Percentiles rank a stretch among this genome's conserved stretches.
Conservation (phyloP, 73 alveolate genomes). For the Blepharisma japonicum region DNA sequence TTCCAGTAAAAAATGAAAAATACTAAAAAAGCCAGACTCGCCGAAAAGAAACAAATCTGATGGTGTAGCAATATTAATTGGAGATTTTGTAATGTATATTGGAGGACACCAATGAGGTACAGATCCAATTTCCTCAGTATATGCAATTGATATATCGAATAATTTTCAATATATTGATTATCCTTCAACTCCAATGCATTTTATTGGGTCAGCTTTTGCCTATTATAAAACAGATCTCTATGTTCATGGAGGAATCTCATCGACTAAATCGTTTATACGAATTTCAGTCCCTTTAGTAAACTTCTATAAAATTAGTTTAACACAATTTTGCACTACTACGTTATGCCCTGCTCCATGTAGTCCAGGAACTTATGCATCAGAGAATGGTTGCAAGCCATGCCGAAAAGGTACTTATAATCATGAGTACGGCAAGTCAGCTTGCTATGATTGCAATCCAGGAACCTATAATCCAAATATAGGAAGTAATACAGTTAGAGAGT, state of each 20-base stretch:
- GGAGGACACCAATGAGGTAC: not conserved
- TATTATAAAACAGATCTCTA: not conserved
- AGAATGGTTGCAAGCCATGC: constrained; percentile 13
- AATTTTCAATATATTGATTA: not conserved
- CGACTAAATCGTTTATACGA: not conserved
- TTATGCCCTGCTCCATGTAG: not conserved
- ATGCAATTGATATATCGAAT: not conserved
- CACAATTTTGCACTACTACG: not conserved
- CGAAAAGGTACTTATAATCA: constrained; percentile 18
- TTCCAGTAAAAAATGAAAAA: not conserved
- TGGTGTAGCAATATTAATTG: not conserved
- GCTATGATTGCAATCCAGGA: constrained; percentile 17
- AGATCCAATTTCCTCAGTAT: not conserved
- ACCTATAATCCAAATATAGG: not conserved
- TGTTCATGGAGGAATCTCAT: constrained; percentile 27
- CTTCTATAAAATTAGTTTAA: not conserved
- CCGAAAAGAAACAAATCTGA: not conserved
- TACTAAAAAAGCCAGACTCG: not conserved
- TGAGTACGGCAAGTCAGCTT: not conserved
- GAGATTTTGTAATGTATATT: not conserved
- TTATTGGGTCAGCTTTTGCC: constrained; percentile 5
- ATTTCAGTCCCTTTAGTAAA: not conserved
- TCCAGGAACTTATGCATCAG: not conserved
- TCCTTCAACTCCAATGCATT: not conserved
- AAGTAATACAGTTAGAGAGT: not conserved